A percentile compares a stretch with the other conserved stretches of the same genome.
Evolutionary conservation across 176 grass and related monocot species (phyloP).

Genomic region (Paspalum vaginatum): DNA sequence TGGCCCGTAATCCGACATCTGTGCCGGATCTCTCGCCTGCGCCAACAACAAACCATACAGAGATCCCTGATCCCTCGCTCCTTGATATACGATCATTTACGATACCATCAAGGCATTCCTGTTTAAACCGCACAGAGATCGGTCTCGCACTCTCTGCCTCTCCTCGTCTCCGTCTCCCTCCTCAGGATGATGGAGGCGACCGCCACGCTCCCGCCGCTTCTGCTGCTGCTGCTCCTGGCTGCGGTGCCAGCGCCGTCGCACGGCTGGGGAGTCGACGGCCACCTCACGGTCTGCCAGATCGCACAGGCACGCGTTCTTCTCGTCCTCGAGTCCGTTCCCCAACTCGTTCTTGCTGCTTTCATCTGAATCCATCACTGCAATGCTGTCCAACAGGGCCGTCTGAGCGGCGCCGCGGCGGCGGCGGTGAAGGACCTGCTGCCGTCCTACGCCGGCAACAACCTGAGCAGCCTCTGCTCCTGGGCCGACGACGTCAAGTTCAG

Average conservation of each 20-base stretch:
- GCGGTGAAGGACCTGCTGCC: slow-evolving; percentile 65
- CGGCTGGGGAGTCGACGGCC: slow-evolving; percentile 64
- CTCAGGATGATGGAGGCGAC: background rate
- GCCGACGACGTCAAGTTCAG: slow-evolving; percentile 56
- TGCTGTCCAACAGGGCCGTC: slow-evolving; percentile 8
- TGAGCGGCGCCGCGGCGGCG: slow-evolving; percentile 42
- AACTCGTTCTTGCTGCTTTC: background rate
- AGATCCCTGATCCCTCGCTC: slow-evolving; percentile 19
- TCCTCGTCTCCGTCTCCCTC: background rate
- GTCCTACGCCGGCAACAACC: slow-evolving; percentile 45
- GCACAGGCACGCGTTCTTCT: slow-evolving; percentile 40
- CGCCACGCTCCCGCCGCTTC: background rate
- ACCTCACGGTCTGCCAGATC: slow-evolving; percentile 62
- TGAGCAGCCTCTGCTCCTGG: slow-evolving; percentile 66
- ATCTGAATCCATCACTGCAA: background rate
- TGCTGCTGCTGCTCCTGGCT: slow-evolving; percentile 12
- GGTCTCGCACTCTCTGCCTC: too few relatives aligned
- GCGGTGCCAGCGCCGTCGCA: slow-evolving; percentile 36
- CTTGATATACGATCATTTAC: background rate
- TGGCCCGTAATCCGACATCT: slow-evolving; percentile 18
- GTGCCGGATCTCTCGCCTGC: background rate
- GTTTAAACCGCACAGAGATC: background rate
- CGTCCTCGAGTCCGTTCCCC: background rate
- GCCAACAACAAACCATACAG: background rate
- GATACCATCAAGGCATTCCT: background rate